Evolutionary conservation across 1,284 basidiomycete genomes (phyloP).

Genomic region (Dichomitus squalens): DNA sequence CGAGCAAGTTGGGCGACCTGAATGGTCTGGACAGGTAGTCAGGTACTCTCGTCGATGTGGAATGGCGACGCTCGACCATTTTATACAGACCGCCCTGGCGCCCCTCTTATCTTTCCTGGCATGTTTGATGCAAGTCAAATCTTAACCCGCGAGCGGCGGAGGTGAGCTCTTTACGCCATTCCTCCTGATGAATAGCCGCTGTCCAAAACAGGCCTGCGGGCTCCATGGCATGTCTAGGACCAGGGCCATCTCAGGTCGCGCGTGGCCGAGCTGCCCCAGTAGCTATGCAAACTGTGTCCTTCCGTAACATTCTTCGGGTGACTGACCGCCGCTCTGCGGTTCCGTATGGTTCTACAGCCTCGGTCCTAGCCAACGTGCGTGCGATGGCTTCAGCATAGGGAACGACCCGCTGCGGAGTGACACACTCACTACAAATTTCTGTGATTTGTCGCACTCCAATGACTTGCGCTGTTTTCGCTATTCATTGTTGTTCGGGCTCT

Average conservation of each 20-base stretch:
- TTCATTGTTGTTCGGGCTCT: slow-evolving; percentile 6
- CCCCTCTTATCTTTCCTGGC: slow-evolving; percentile 2
- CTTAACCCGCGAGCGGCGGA: neutral
- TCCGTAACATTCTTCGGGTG: neutral
- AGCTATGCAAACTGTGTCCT: neutral
- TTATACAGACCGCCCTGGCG: neutral
- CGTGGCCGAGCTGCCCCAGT: neutral
- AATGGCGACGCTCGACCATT: neutral
- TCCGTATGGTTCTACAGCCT: no score
- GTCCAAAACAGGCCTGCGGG: neutral
- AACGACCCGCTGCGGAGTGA: neutral
- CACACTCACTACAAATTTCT: neutral
- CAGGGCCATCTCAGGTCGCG: neutral
- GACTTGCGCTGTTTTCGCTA: slow-evolving; percentile 22
- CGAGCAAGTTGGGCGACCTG: neutral
- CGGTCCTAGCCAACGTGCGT: no score
- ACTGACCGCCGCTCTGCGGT: no score
- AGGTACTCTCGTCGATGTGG: no score
- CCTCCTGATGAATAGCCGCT: neutral
- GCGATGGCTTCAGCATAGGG: no score
- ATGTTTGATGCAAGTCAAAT: neutral
- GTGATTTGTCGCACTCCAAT: neutral
- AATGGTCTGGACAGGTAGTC: no score
- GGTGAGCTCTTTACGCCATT: slow-evolving; percentile 25
- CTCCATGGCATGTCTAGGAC: neutral